These are phyloP conservation scores for Diaporthe nobilis DNA, from an alignment of 2,329 filamentous ascomycete species.

Conservation along the genomic window DNA sequence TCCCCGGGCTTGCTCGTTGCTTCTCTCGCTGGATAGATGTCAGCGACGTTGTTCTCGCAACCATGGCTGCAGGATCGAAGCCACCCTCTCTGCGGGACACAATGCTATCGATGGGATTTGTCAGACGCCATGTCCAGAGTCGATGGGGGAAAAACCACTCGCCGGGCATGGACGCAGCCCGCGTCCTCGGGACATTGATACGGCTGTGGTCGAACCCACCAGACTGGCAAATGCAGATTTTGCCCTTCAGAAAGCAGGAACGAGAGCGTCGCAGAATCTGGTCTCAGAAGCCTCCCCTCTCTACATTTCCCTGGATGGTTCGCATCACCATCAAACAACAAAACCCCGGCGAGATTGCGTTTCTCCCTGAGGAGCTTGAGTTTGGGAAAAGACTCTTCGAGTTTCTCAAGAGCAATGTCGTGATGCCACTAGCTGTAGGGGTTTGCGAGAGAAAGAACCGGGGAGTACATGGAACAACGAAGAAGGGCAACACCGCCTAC, in stretches of 20 bases:
- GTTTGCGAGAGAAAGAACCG: not conserved
- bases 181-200: not conserved
- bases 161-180: not conserved
- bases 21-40: not conserved
- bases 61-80: no score
- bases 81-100: no score
- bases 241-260: not conserved
- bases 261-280: not conserved
- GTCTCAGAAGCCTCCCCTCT: not conserved
- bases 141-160: not conserved
- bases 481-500: not conserved
- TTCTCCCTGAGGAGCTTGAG: not conserved
- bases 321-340: not conserved
- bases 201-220: not conserved
- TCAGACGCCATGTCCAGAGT: not conserved
- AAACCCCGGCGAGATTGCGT: not conserved
- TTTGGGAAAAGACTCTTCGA: not conserved
- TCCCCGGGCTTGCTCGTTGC: not conserved
- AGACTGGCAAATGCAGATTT: not conserved
- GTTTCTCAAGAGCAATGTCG: not conserved
- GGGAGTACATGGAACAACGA: not conserved
- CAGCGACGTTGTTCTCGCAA: not conserved
- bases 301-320: not conserved
- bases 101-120: not conserved
- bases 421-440: not conserved